Base-by-base conservation (phyloP, 2,329 filamentous ascomycete species). In the Sordariomycetes sp. region DNA sequence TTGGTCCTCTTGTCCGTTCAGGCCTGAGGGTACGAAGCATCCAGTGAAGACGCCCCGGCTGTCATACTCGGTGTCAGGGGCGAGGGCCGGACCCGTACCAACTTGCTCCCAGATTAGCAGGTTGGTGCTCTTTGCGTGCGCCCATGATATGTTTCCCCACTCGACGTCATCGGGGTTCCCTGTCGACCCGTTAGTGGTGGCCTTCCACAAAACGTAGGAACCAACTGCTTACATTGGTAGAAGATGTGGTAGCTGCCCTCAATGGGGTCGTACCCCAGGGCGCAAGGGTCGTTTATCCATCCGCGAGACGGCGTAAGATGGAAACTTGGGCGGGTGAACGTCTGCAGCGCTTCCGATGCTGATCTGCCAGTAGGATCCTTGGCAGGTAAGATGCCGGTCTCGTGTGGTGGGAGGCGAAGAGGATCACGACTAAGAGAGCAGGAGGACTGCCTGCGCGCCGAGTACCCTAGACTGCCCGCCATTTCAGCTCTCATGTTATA, bases 31-130 rank as follows among this genome's bases (percentile, higher is more conserved):
- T 60, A 74, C 71, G 3, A 71, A 70, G 42, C 74, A 76, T 3
- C 78, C 78, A 4, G 73, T 76, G 63, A 80, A 80, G 35, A 79
- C 74, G 1, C 77, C 77, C 13, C 78, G 67, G 1, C 73, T 69
- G 58, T 80, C 74, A 62, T 80, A 79, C 8, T 67, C 65, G 48
- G 68, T 68, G 66, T 57, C 62, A 0, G 71, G 72, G 15, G 68
- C 68, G 24, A 58, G 68, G 61, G 60, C 71, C 53, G 58, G 75
- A 63, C 56, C 57, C 6, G 58, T 51, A 39, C 72, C 65, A 25
- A 66, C 67, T 36, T 71, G 68, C 60, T 74, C 61, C 77, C 77
- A 80, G 15, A 69, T 73, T 17, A 72, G 64, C 2, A 63, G 62
- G 28, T 69, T 65, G 25, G 51, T 59, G 57, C 75, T 79, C 2